phyloP scores from a whole-genome alignment of 2,329 filamentous ascomycete genomes.

The Hyphodiscus sp. region DNA sequence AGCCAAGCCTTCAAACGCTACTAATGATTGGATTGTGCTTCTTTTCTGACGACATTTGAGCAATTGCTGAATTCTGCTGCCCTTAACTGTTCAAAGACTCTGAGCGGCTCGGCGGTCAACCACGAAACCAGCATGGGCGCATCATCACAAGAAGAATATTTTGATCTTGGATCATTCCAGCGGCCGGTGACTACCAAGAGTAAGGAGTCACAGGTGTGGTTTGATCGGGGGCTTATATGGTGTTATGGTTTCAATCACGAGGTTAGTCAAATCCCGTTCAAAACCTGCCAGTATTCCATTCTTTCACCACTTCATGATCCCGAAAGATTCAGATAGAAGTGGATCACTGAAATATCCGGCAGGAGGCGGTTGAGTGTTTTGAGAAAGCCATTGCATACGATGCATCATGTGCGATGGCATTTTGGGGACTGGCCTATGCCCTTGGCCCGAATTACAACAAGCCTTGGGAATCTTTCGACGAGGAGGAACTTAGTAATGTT shows the following conservation, averaged over 20 bases:
- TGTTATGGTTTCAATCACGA: conserved; percentile 72
- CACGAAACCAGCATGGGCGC: too few relatives aligned
- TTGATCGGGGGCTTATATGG: conserved; percentile 67
- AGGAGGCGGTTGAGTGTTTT: conserved; percentile 59
- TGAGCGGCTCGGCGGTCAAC: too few relatives aligned
- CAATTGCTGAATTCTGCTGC: too few relatives aligned
- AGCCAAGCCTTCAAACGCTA: too few relatives aligned
- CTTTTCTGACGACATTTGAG: too few relatives aligned
- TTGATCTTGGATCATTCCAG: conserved; percentile 51
- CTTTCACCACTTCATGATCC: too few relatives aligned
- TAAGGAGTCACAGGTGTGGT: conserved; percentile 56
- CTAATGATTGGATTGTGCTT: too few relatives aligned
- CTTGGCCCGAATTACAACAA: conserved; percentile 75
- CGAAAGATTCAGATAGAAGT: too few relatives aligned
- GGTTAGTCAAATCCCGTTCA: not conserved
- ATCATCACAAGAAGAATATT: conserved; percentile 25
- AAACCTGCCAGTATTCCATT: too few relatives aligned
- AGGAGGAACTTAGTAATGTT: conserved; percentile 47
- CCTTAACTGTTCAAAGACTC: too few relatives aligned
- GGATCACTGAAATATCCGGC: too few relatives aligned
- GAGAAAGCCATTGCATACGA: conserved; percentile 51
- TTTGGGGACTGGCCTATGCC: conserved; percentile 66
- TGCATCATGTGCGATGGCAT: conserved; percentile 50
- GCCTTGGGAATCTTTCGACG: conserved; percentile 66
- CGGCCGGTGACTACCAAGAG: conserved; percentile 49